Conservation (phyloP, 257 asterid species). For the Catharanthus roseus region DNA sequence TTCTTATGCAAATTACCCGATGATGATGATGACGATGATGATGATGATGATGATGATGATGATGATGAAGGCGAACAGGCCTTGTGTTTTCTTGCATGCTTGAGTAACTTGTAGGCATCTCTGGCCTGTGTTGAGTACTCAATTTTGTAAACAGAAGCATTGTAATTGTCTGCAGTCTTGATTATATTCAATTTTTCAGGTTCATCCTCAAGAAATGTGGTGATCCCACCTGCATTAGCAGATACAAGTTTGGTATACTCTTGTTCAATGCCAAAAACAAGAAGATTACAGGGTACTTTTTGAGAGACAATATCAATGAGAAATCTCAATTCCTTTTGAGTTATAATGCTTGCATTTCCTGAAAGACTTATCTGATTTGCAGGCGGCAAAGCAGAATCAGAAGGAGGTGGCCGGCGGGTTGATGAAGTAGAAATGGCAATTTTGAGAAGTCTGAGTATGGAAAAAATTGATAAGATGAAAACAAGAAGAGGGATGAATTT, state of each 20-base stretch:
- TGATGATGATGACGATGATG: slow-evolving; percentile 3
- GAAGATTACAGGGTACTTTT: slow-evolving; percentile 62
- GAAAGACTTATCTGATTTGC: slow-evolving; percentile 9
- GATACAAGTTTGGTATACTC: slow-evolving; percentile 42
- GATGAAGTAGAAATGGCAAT: slow-evolving; percentile 40
- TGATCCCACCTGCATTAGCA: slow-evolving; percentile 49
- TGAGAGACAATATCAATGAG: slow-evolving; percentile 39
- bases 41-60: not conserved
- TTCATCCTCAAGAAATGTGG: slow-evolving; percentile 55
- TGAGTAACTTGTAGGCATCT: slow-evolving; percentile 60
- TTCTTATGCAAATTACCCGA: not conserved
- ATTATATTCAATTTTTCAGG: slow-evolving; percentile 22
- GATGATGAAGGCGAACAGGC: slow-evolving; percentile 28
- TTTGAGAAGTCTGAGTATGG: slow-evolving; percentile 57
- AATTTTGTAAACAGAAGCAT: slow-evolving; percentile 35
- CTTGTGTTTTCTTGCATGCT: slow-evolving; percentile 46
- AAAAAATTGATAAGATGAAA: slow-evolving; percentile 44
- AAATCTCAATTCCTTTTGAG: slow-evolving; percentile 53
- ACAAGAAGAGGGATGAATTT: slow-evolving; percentile 52
- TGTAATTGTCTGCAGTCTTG: slow-evolving; percentile 18
- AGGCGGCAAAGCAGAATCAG: slow-evolving; percentile 18
- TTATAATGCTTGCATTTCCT: slow-evolving; percentile 14
- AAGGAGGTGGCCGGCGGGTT: slow-evolving; percentile 6
- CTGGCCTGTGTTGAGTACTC: slow-evolving; percentile 55
- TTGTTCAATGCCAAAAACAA: slow-evolving; percentile 54